Conservation (phyloP, 2,329 filamentous ascomycete genomes). For the Fusarium chlamydosporum region DNA sequence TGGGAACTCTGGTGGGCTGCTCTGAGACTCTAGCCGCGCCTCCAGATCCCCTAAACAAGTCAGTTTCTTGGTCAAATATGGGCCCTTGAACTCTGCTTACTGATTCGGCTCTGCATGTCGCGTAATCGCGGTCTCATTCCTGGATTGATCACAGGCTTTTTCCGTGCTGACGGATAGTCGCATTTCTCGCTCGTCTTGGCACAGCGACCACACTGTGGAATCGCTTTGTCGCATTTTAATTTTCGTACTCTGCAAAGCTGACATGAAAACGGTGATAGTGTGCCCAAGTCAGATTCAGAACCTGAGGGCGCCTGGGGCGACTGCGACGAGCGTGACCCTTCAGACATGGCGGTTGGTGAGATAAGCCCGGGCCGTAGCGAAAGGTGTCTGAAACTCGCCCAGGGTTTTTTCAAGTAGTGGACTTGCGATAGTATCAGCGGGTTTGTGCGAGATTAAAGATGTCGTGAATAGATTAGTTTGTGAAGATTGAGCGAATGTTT, state of each 20-base stretch:
- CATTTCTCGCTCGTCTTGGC: slow-evolving; percentile 27
- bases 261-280: slow-evolving; percentile 29
- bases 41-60: slow-evolving; percentile 58
- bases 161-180: slow-evolving; percentile 30
- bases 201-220: slow-evolving; percentile 28
- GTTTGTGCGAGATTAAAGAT: background rate
- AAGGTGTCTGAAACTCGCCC: background rate
- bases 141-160: slow-evolving; percentile 27
- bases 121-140: slow-evolving; percentile 30
- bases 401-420: no score
- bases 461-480: background rate
- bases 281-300: slow-evolving; percentile 19
- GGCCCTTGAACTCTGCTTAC: background rate
- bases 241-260: slow-evolving; percentile 32
- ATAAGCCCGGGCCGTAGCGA: background rate
- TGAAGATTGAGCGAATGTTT: background rate
- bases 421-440: background rate
- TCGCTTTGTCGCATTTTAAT: slow-evolving; percentile 26
- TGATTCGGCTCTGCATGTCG: slow-evolving; percentile 34
- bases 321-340: slow-evolving; percentile 20
- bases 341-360: slow-evolving; percentile 19
- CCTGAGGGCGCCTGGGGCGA: slow-evolving; percentile 29
- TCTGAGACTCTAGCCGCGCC: slow-evolving; percentile 20
- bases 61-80: rapidly evolving
- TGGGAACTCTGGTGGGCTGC: slow-evolving; percentile 7